Evolutionary conservation across 139 green algal species (phyloP), one percentile per base, ranked within the genome.

Genomic region (Chlamydomonas incerta): DNA sequence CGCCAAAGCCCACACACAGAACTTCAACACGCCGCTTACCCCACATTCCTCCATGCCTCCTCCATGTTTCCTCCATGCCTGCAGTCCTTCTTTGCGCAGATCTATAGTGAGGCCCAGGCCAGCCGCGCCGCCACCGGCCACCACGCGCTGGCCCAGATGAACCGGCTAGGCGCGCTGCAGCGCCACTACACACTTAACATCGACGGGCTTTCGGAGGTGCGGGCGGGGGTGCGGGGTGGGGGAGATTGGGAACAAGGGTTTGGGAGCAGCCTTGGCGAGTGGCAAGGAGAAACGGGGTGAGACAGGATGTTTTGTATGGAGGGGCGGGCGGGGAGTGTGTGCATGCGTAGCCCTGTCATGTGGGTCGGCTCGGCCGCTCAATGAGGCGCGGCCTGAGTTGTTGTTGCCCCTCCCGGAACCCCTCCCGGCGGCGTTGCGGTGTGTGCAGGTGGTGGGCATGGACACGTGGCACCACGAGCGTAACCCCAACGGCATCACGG

Each of bases 111-210:
- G 86, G 94, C 95, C 0, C 81, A 90, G 62, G 67, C 34, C 46
- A 92, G 90, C 14, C 80, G 86, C 68, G 92, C 95, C 0, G 92
- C 90, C 13, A 69, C 85, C 2, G 90, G 90, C 0, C 90, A 93
- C 70, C 37, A 87, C 21, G 90, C 90, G 2, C 81, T 98, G 31
- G 91, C 87, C n/a, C 23, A 70, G 50, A 72, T 90, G 52, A 70
- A 86, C 72, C 72, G 68, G 13, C 24, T 89, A 47, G 90, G 93
- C n/a, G 79, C 85, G 66, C 83, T 99, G 76, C 76, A 86, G 86
- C 92, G 96, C 6, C 96, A 99, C 86, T 99, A 98, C 93, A 98
- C 96, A 18, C 86, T 99, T 37, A 99, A 99, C 92, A 97, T 99
- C 21, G 96, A 99, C 80, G 96, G 96, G 10, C 85, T 98, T 47